Percentiles rank a stretch among this genome's conserved stretches.
Evolutionary conservation across 768 basidiomycete species (phyloP).

Genomic region (Ramaria rubella): DNA sequence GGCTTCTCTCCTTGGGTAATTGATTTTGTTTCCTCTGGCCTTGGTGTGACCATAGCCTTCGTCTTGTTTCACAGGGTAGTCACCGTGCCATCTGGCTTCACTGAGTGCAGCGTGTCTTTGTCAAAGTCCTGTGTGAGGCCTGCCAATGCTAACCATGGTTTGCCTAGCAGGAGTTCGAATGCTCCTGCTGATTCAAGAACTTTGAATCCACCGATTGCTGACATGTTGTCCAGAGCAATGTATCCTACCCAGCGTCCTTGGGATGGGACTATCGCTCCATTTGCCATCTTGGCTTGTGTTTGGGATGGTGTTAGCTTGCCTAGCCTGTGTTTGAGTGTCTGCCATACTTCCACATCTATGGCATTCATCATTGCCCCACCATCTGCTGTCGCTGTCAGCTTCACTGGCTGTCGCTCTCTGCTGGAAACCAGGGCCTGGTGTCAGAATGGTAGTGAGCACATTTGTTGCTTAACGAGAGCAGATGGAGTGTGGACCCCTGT

Average conservation of each 20-base stretch:
- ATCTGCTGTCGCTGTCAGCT: too few relatives aligned
- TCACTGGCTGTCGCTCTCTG: background rate
- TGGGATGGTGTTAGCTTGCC: background rate
- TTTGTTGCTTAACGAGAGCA: background rate
- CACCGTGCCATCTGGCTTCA: background rate
- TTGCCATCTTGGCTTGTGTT: background rate
- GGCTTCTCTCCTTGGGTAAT: background rate
- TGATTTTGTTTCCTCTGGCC: background rate
- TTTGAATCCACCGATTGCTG: background rate
- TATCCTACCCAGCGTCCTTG: background rate
- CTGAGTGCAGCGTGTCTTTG: background rate
- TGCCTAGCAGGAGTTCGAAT: background rate
- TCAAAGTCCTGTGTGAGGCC: background rate
- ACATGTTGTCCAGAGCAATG: background rate
- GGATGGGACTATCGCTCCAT: background rate
- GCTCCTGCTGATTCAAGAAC: background rate
- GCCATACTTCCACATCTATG: background rate
- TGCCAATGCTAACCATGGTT: background rate
- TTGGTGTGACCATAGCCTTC: too few relatives aligned
- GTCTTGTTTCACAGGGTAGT: background rate
- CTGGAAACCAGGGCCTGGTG: background rate
- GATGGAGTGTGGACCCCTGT: background rate
- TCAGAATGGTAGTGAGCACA: background rate
- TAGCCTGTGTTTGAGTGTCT: background rate
- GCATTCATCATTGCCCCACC: background rate